These are phyloP conservation scores for Neonectria neomacrospora DNA, from an alignment of 2,329 filamentous ascomycete species.

Conservation along the genomic window DNA sequence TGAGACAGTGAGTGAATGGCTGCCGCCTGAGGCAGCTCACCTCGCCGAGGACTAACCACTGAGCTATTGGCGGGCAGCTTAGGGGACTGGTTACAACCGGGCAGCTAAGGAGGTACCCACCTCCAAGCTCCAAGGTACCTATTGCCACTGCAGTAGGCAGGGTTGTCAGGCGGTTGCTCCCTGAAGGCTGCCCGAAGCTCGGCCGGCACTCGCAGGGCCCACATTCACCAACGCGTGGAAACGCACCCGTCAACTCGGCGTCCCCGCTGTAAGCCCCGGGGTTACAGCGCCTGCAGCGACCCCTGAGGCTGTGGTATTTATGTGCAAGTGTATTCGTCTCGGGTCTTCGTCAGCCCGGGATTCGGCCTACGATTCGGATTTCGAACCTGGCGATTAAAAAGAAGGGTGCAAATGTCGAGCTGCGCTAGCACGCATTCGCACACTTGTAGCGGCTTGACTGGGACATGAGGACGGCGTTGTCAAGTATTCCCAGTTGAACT, in stretches of 20 bases:
- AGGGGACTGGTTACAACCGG: too few relatives aligned
- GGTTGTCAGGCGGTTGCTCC: background rate
- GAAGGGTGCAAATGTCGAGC: background rate
- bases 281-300: background rate
- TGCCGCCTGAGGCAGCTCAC: constrained; percentile 15
- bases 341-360: background rate
- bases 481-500: background rate
- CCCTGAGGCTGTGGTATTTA: background rate
- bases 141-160: too few relatives aligned
- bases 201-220: background rate
- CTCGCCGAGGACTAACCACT: background rate
- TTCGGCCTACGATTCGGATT: background rate
- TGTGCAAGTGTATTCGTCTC: background rate
- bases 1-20: background rate
- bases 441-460: background rate
- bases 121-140: too few relatives aligned
- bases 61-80: too few relatives aligned
- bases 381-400: background rate
- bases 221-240: background rate
- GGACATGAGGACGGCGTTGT: background rate
- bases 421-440: background rate
- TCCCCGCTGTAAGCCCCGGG: background rate
- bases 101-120: too few relatives aligned
- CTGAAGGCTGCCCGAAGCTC: background rate
- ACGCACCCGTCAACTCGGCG: background rate